Evolutionary conservation across 1,139 yeast genomes (phyloP).

Genomic region (Pichia sp.): DNA sequence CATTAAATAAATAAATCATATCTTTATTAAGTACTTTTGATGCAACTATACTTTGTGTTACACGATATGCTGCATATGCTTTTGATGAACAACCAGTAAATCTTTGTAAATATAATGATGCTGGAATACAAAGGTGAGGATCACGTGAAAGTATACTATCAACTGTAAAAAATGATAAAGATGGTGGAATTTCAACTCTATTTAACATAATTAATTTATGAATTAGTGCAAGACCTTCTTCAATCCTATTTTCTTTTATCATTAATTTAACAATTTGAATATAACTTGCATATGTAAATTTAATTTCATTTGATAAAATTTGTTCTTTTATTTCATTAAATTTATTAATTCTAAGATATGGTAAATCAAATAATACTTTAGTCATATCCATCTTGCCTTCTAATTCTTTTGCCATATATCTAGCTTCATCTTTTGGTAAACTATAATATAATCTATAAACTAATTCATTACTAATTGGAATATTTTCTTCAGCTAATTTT

Average conservation of each 20-base stretch:
- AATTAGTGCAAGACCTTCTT: slow-evolving; percentile 12
- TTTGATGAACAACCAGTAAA: slow-evolving; percentile 9
- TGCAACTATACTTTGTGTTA: not conserved
- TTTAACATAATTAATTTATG: slow-evolving; percentile 1
- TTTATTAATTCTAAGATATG: not conserved
- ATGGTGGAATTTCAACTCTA: slow-evolving; percentile 8
- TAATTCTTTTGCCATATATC: not conserved
- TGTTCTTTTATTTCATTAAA: slow-evolving; percentile 2
- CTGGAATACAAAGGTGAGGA: slow-evolving; percentile 8
- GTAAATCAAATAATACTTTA: slow-evolving; percentile 1
- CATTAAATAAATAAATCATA: slow-evolving; percentile 1
- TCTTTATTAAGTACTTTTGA: not conserved
- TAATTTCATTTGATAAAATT: not conserved
- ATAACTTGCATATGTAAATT: slow-evolving; percentile 6
- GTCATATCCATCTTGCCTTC: not conserved
- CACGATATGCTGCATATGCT: not conserved
- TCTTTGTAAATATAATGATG: slow-evolving; percentile 9
- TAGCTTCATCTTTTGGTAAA: slow-evolving; percentile 3
- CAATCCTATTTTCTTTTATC: slow-evolving; percentile 11
- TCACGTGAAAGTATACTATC: slow-evolving; percentile 4
- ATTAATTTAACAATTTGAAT: slow-evolving; percentile 9
- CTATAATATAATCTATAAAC: slow-evolving; percentile 9
- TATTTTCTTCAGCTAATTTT: not conserved
- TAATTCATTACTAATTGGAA: slow-evolving; percentile 6
- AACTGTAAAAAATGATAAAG: slow-evolving; percentile 5